Evolutionary conservation across 768 basidiomycete genomes (phyloP).

Genomic region (Ramaria sp.): DNA sequence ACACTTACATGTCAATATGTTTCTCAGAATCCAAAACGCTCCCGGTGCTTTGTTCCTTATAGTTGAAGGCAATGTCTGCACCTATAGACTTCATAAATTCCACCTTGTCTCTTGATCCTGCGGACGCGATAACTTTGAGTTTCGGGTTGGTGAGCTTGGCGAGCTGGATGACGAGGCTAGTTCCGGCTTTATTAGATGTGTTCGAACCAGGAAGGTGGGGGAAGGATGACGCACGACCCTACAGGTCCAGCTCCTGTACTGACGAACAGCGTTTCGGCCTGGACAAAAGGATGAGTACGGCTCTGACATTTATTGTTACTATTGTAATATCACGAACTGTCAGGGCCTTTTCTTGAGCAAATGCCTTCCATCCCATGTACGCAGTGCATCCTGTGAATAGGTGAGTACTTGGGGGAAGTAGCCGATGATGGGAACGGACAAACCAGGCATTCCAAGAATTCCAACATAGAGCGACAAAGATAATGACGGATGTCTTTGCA

Average conservation of each 20-base stretch:
- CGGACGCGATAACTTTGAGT: constrained; percentile 30
- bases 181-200: not conserved
- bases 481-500: constrained; percentile 32
- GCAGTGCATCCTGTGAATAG: constrained; percentile 21
- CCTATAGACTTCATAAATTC: constrained; percentile 23
- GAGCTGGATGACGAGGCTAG: constrained; percentile 23
- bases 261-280: constrained; percentile 44
- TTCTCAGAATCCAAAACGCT: constrained; percentile 9
- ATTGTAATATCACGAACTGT: constrained; percentile 11
- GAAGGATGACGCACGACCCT: constrained; percentile 37
- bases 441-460: constrained; percentile 32
- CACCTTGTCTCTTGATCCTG: constrained; percentile 32
- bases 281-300: not conserved
- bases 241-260: constrained; percentile 40
- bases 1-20: not conserved
- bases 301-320: not conserved
- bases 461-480: constrained; percentile 41
- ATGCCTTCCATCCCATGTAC: constrained; percentile 31
- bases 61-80: constrained; percentile 28
- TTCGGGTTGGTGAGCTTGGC: constrained; percentile 25
- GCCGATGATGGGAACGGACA: not conserved
- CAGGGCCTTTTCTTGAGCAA: constrained; percentile 21
- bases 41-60: constrained; percentile 19
- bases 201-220: not conserved
- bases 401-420: not conserved